These are phyloP conservation scores for Candida cerambycidarum DNA, from an alignment of 805 yeast species.

Conservation along the genomic window DNA sequence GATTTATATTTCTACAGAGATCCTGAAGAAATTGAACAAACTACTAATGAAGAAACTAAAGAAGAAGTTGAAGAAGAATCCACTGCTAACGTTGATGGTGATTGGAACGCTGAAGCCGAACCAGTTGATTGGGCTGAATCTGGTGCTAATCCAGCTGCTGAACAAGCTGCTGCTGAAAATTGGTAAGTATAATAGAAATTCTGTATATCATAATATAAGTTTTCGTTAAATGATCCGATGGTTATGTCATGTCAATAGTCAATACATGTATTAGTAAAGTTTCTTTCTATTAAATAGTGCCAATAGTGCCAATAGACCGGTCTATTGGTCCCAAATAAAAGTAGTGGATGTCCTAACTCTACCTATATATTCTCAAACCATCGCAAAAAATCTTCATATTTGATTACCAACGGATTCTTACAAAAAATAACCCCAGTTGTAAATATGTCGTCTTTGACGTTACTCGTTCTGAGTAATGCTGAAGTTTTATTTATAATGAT, in stretches of 20 bases:
- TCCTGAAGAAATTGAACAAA: slow-evolving; percentile 97
- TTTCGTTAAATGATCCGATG: too few relatives aligned
- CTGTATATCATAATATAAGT: slow-evolving; percentile 8
- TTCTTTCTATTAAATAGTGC: too few relatives aligned
- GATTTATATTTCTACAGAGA: slow-evolving; percentile 99
- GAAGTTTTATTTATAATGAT: slow-evolving; percentile 4
- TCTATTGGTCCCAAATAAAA: too few relatives aligned
- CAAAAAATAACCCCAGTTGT: slow-evolving; percentile 15
- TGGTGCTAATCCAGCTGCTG: slow-evolving; percentile 59
- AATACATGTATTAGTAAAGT: too few relatives aligned
- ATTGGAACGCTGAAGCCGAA: slow-evolving; percentile 57
- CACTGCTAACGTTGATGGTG: slow-evolving; percentile 58
- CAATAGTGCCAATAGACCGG: too few relatives aligned
- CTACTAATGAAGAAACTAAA: slow-evolving; percentile 56
- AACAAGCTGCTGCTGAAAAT: slow-evolving; percentile 68
- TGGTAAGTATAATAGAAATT: slow-evolving; percentile 31
- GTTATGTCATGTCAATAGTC: too few relatives aligned
- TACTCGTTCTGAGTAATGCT: slow-evolving; percentile 22
- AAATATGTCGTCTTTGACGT: not conserved
- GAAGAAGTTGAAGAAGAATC: slow-evolving; percentile 59
- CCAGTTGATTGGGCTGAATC: slow-evolving; percentile 67
- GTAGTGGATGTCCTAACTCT: not conserved
- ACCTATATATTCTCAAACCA: not conserved
- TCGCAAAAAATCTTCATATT: slow-evolving; percentile 16
- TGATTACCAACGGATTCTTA: slow-evolving; percentile 32